Evolutionary conservation across 257 asterid species (phyloP), one percentile per base, ranked within the genome.

Genomic region (Solanum acaule): DNA sequence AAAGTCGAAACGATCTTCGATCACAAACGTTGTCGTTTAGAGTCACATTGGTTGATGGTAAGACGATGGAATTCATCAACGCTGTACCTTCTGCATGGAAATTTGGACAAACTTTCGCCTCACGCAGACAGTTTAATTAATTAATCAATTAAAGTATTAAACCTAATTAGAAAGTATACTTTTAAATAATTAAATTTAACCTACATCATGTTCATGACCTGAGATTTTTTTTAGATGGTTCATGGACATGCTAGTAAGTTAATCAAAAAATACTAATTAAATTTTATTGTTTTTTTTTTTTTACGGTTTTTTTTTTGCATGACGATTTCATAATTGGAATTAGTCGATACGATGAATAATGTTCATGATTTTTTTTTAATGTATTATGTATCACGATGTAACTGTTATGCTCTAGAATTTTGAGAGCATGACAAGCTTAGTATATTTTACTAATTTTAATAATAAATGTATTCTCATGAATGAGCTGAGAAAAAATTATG

Each of bases 61-160:
- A 68, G 37, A 87, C 91, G 0, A 35, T 87, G 25, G 88, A 90
- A 8, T 93, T 94, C 89, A 44, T 88, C 77, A 92, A 93, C 87
- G 94, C 90, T 37, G 94, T 93, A 15, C 98, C 98, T 81, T 90
- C 94, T 22, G 90, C 94, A 0, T 95, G 98, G 98, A 89, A 86
- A 14, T 95, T 90, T 70, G 96, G 98, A 37, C 98, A 95, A 87
- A 95, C 98, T 86, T 95, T 91, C 84, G 88, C 98, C 46, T 93
- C 98, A 18, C 88, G 84, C 4, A 90, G 27, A 44, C 96, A 94
- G 73, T 93, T 94, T 88, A 88, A 49, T 16, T 79, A 42, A 78
- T 38, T 71, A 71, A 13, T 49, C 15, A 52, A 49, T 49, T 15
- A 44, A 34, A 44, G 52, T 44, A 44, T 44, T 44, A 52, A 52